phyloP scores from a whole-genome alignment of 2,329 filamentous ascomycete genomes.

The Colletotrichum orbiculare region DNA sequence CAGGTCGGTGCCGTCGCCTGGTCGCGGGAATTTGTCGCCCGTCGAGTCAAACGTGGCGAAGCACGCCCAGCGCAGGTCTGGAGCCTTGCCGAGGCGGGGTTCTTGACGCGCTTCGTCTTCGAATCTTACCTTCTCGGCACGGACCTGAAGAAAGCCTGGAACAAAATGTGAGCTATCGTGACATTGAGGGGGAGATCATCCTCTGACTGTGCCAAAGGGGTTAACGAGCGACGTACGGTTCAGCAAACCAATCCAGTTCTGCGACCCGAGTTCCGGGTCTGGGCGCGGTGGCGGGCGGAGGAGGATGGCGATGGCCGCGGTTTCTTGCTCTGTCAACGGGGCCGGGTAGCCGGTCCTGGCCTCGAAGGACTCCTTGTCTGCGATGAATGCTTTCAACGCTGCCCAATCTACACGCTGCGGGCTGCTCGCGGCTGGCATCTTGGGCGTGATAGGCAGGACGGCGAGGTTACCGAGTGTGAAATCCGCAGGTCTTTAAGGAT shows the following conservation, averaged over 20 bases:
- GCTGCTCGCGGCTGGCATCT: neutral
- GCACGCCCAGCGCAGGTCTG: conserved; percentile 33
- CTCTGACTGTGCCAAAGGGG: no score
- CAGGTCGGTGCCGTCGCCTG: conserved; percentile 42
- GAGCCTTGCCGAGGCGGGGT: conserved; percentile 24
- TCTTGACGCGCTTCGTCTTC: conserved; percentile 27
- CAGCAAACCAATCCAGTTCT: conserved; percentile 54
- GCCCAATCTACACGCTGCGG: conserved; percentile 43
- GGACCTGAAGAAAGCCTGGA: conserved; percentile 31
- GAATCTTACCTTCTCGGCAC: conserved; percentile 18
- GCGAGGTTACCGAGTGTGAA: neutral
- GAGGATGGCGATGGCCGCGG: conserved; percentile 54
- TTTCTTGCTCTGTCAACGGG: conserved; percentile 51
- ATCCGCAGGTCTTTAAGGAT: no score
- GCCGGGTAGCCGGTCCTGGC: conserved; percentile 44
- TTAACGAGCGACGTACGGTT: conserved; percentile 44
- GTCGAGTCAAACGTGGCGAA: conserved; percentile 22
- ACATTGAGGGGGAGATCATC: neutral
- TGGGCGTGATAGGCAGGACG: conserved; percentile 4
- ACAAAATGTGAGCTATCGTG: neutral
- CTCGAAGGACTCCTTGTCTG: conserved; percentile 52
- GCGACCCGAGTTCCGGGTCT: conserved; percentile 42
- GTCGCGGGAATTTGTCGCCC: conserved; percentile 24
- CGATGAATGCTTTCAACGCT: conserved; percentile 53
- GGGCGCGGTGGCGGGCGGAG: conserved; percentile 40